Percentiles rank a stretch among this genome's conserved stretches.
phyloP scores from a whole-genome alignment of 768 basidiomycete genomes.

The Podaxis sp. region DNA sequence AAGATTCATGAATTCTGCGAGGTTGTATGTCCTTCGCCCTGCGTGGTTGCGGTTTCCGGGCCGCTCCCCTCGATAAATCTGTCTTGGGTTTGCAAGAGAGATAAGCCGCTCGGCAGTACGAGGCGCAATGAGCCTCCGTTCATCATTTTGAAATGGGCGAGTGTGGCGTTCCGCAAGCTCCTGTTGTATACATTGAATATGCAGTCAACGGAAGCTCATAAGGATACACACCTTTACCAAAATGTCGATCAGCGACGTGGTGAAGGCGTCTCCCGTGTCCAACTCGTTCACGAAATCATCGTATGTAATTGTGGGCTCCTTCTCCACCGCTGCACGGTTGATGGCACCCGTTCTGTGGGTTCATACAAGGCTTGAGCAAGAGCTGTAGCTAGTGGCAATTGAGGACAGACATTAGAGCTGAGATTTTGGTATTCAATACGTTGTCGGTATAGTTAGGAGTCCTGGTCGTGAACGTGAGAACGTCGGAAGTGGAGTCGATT shows the following conservation, averaged over 20 bases:
- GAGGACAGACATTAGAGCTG: slow-evolving; percentile 66
- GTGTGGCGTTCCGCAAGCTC: slow-evolving; percentile 72
- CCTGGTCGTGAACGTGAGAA: slow-evolving; percentile 36
- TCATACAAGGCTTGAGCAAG: neutral
- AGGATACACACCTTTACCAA: slow-evolving; percentile 63
- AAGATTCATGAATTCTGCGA: slow-evolving; percentile 48
- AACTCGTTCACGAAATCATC: slow-evolving; percentile 74
- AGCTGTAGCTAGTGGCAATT: neutral
- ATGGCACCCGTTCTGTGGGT: slow-evolving; percentile 62
- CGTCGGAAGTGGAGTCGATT: slow-evolving; percentile 11
- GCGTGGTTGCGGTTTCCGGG: slow-evolving; percentile 26
- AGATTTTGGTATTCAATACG: slow-evolving; percentile 70
- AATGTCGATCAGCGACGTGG: slow-evolving; percentile 67
- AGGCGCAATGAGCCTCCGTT: slow-evolving; percentile 63
- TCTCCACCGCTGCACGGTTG: slow-evolving; percentile 62
- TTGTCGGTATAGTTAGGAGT: slow-evolving; percentile 69
- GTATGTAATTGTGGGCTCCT: slow-evolving; percentile 65
- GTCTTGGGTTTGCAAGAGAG: slow-evolving; percentile 46
- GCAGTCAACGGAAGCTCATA: neutral
- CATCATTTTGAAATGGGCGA: slow-evolving; percentile 38
- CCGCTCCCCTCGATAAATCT: slow-evolving; percentile 44
- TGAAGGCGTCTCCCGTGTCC: slow-evolving; percentile 78
- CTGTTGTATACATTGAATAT: slow-evolving; percentile 29
- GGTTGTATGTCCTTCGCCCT: slow-evolving; percentile 35
- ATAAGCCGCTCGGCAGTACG: slow-evolving; percentile 62